Evolutionary conservation across 139 green algal species (phyloP).

Genomic region (Volvox africanus): DNA sequence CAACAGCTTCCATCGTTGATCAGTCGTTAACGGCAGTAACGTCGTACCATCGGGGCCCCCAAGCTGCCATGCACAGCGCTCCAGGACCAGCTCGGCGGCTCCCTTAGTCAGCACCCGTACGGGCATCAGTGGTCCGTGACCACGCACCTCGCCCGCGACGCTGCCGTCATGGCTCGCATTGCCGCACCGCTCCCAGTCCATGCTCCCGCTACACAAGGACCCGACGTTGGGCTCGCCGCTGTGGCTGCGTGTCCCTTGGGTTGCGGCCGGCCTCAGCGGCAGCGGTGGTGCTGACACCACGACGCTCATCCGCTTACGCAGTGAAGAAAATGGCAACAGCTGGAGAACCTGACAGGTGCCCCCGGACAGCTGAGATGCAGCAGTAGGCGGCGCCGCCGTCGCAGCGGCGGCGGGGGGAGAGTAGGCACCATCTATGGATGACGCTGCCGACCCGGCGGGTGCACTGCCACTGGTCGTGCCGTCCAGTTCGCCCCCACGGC

Average conservation of each 20-base stretch:
- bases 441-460: not conserved
- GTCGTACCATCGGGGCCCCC: not conserved
- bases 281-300: constrained; percentile 34
- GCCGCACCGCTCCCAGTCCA: not conserved
- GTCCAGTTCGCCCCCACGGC: not conserved
- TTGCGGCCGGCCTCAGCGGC: not conserved
- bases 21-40: not conserved
- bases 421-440: not conserved
- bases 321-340: constrained; percentile 85
- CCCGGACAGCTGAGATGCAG: not conserved
- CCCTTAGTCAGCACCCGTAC: constrained; percentile 87
- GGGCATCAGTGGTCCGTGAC: not conserved
- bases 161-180: not conserved
- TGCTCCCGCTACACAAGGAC: not conserved
- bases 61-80: constrained; percentile 76
- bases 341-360: constrained; percentile 25
- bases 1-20: constrained; percentile 1
- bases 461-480: not conserved
- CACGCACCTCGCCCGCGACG: not conserved
- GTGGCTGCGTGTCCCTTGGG: not conserved
- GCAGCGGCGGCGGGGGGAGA: not conserved
- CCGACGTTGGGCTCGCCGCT: not conserved
- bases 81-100: constrained; percentile 91
- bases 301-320: constrained; percentile 89
- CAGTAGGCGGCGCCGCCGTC: not conserved